phyloP scores from a whole-genome alignment of 352 stramenopile species.

The Globisporangium middletonii region DNA sequence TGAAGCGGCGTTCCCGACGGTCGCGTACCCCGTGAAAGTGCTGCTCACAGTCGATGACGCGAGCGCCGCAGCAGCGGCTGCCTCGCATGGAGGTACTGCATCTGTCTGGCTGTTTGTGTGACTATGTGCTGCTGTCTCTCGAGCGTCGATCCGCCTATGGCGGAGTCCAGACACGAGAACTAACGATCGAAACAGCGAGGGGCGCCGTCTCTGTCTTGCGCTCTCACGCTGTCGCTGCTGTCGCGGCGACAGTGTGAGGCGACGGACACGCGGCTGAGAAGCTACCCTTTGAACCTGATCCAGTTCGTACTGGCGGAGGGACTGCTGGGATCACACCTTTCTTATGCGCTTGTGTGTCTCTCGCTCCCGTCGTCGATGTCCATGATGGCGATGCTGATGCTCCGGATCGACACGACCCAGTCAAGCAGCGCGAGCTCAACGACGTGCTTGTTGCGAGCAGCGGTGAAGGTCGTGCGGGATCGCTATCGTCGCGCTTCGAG shows the following conservation, averaged over 20 bases:
- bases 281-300: constrained; percentile 61
- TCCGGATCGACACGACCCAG: too few species aligned
- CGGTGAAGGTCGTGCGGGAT: too few species aligned
- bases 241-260: neutral
- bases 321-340: constrained; percentile 32
- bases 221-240: too few species aligned
- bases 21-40: constrained; percentile 10
- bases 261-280: constrained; percentile 39
- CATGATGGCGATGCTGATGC: too few species aligned
- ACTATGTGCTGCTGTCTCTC: neutral
- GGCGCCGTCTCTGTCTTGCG: constrained; percentile 30
- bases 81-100: constrained; percentile 16
- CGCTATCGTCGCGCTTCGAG: too few species aligned
- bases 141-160: too few species aligned
- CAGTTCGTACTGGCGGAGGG: constrained; percentile 59
- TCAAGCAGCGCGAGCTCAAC: too few species aligned
- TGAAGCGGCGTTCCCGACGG: neutral
- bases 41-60: constrained; percentile 9
- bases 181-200: constrained; percentile 43
- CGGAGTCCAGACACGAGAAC: neutral
- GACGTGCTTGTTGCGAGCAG: too few species aligned
- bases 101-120: constrained; percentile 1
- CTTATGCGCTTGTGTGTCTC: constrained; percentile 21
- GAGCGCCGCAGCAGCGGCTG: neutral
- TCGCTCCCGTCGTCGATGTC: neutral